These are phyloP conservation scores for Chaetomium cochliodes DNA, from an alignment of 495 filamentous ascomycete genomes.

Conservation along the genomic window DNA sequence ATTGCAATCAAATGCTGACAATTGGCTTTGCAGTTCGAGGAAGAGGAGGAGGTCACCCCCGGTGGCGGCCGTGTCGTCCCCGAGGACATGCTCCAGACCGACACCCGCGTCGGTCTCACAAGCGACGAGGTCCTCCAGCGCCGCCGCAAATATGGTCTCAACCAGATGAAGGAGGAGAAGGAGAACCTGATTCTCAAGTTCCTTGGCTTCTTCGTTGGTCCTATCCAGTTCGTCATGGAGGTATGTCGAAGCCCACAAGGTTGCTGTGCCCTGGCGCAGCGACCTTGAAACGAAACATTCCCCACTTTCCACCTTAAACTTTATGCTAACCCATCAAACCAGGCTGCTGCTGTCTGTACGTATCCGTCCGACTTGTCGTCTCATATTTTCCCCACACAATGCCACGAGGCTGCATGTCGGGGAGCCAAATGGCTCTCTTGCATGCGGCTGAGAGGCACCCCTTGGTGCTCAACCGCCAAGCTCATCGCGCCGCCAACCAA, in stretches of 20 bases:
- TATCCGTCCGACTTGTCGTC: slow-evolving; percentile 13
- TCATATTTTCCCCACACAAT: background rate
- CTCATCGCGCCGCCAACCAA: slow-evolving; percentile 8
- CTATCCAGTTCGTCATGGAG: slow-evolving; percentile 95
- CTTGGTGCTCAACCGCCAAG: slow-evolving; percentile 3
- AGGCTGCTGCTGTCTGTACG: slow-evolving; percentile 41
- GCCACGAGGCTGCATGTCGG: slow-evolving; percentile 11
- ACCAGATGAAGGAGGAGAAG: slow-evolving; percentile 87
- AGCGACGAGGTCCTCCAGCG: slow-evolving; percentile 64
- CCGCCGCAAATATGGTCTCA: slow-evolving; percentile 78
- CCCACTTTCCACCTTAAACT: slow-evolving; percentile 23
- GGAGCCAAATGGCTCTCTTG: background rate
- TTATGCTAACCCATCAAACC: slow-evolving; percentile 29
- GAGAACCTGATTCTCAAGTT: slow-evolving; percentile 83
- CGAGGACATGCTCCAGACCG: slow-evolving; percentile 65
- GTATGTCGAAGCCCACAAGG: slow-evolving; percentile 46
- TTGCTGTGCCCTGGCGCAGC: slow-evolving; percentile 19
- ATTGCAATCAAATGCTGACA: slow-evolving; percentile 21
- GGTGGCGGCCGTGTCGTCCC: slow-evolving; percentile 56
- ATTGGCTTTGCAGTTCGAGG: slow-evolving; percentile 41
- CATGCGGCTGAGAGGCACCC: slow-evolving; percentile 3
- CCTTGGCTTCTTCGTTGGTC: slow-evolving; percentile 78
- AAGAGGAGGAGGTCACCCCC: slow-evolving; percentile 54
- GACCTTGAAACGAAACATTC: slow-evolving; percentile 34
- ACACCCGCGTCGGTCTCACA: slow-evolving; percentile 68